phyloP scores from a whole-genome alignment of 208 protist species.

The Leishmania tarentolae region DNA sequence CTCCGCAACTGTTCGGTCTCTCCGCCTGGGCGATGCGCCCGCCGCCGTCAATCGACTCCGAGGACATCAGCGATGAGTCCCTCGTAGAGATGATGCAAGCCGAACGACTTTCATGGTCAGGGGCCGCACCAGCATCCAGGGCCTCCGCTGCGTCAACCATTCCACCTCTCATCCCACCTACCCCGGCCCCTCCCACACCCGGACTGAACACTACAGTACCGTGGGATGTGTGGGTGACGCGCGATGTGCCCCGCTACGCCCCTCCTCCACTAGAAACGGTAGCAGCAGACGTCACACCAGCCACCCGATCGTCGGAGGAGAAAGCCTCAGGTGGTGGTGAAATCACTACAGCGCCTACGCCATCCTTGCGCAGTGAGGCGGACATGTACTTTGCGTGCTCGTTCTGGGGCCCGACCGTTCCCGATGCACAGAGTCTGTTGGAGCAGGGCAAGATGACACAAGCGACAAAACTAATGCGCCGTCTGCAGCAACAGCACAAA shows the following conservation, averaged over 20 bases:
- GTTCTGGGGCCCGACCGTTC: slow-evolving; percentile 39
- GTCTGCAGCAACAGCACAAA: slow-evolving; percentile 10
- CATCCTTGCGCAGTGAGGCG: slow-evolving; percentile 13
- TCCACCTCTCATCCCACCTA: slow-evolving; percentile 43
- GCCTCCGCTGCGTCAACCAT: neutral
- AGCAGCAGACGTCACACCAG: neutral
- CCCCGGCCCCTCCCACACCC: slow-evolving; percentile 44
- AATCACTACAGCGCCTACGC: neutral
- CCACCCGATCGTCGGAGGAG: neutral
- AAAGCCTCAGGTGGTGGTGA: neutral
- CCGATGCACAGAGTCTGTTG: slow-evolving; percentile 37
- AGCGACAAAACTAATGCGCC: slow-evolving; percentile 33
- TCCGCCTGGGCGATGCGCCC: slow-evolving; percentile 22
- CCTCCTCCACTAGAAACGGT: slow-evolving; percentile 9
- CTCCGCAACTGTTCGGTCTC: slow-evolving; percentile 1
- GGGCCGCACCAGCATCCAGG: neutral
- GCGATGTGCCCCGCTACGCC: slow-evolving; percentile 26
- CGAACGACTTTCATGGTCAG: slow-evolving; percentile 39
- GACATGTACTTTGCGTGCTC: slow-evolving; percentile 48
- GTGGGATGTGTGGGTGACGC: slow-evolving; percentile 57
- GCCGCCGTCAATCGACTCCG: slow-evolving; percentile 27
- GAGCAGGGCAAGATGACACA: slow-evolving; percentile 53
- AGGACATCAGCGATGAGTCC: slow-evolving; percentile 44
- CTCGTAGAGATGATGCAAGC: slow-evolving; percentile 39
- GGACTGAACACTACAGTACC: slow-evolving; percentile 35